Base-by-base conservation (phyloP, 805 yeast genomes). In the Lipomyces yamadae region DNA sequence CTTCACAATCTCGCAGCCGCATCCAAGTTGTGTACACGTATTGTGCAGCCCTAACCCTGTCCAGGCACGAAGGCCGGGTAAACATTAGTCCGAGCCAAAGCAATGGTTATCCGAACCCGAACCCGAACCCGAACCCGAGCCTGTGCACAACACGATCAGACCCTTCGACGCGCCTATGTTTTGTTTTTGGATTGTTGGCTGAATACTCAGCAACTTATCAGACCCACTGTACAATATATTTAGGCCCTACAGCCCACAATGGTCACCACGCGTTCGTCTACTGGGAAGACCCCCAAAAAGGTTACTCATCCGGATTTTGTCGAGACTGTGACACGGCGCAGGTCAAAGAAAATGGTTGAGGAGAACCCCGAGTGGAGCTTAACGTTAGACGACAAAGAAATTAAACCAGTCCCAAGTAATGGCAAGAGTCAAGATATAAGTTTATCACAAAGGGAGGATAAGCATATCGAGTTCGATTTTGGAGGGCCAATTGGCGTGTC, bases 401-500 rank as follows among this genome's bases (percentile, higher is more conserved):
- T 7, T 2, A 35, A 18, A 18, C n/a, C 0, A 15, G 56, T 24
- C 8, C 8, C 24, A 10, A 13, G 35, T 2, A 30, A 32, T 18
- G 52, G 32, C n/a, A 39, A 29, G 24, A 35, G 29, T 8, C 4
- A 29, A 18, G n/a, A n/a, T 39, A 15, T n/a, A 57, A 30, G n/a
- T 5, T 24, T 11, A 45, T 13, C 29, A 35, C 11, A 15, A 11
- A 18, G 1, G 13, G 62, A 62, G 10, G 62, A 45, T 57, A 50
- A 34, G 53, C 63, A 65, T 32, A 61, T 37, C 35, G 73, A 87
- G 74, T 91, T 86, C 81, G 98, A 95, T 73, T 95, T 94, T 75
- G 99, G 99, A 61, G 98, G 98, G 0, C 89, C 96, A 33, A 78
- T 82, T 5, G 99, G 99, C 65, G 97, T 92, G 59, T 65, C 88